Base-by-base conservation (phyloP, 768 basidiomycete genomes). In the Phlebiopsis flavidoalba region DNA sequence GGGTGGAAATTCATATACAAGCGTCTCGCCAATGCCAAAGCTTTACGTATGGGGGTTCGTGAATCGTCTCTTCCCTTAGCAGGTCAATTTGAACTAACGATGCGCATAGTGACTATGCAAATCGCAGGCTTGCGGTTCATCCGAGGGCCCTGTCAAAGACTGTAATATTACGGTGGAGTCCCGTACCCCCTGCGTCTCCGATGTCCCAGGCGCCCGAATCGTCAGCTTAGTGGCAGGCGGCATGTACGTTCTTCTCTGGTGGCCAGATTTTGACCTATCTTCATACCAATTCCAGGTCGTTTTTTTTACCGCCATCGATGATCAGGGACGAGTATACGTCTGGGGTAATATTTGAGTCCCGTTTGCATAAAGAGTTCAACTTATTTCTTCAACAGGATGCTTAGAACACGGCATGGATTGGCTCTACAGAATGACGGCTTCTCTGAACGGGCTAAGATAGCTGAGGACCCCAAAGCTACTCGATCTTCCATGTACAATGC, bases 261-360 rank as follows among this genome's bases (percentile, higher is more conserved):
- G 12, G 24, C 35, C 2, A 10, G 21, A 3, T n/a, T 21, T 14
- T 21, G 51, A 2, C 33, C 12, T 21, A 3, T 55, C 24, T 33
- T 51, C 3, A 31, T 53, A 53, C 50, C 61, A 52, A 31, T 57
- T 58, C 24, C 14, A 94, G 91, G 91, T 91, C 87, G n/a, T n/a
- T n/a, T n/a, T n/a, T 35, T 95, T 93, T 72, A 88, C 93, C 67
- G 92, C 91, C 1, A 74, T 95, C 45, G 90, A 94, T 71, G 85
- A 89, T 0, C 71, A 81, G 53, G 93, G 93, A 7, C 72, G 75
- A 35, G 73, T 95, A 22, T 80, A 86, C 67, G 87, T 87, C n/a
- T 95, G 93, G 91, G 94, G 91, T 90, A 66, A 60, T 76, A 24
- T 51, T 45, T 31, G 15, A 59, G 57, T 66, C 59, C 17, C 26